Evolutionary conservation across 2,329 filamentous ascomycete genomes (phyloP).

Genomic region (Aspergillus floridensis): DNA sequence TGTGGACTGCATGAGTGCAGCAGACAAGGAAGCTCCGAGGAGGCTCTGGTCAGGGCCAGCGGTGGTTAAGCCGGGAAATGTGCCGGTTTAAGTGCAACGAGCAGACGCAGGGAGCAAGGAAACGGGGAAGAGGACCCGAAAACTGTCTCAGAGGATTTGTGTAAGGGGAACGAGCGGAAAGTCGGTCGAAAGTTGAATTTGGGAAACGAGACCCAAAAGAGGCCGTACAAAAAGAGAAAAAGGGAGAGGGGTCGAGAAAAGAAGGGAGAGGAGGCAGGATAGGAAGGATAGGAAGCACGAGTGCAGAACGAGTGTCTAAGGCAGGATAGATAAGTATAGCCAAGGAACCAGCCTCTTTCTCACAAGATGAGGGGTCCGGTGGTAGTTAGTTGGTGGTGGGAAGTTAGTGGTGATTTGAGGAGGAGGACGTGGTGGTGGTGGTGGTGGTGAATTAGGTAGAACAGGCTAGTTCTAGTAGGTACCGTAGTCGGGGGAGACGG

Average conservation of each 20-base stretch:
- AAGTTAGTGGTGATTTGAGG: not conserved
- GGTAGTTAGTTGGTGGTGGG: not conserved
- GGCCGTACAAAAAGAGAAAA: not conserved
- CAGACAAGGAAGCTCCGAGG: not conserved
- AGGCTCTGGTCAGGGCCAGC: conserved; percentile 1
- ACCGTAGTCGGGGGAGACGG: not conserved
- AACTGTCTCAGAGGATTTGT: conserved; percentile 10
- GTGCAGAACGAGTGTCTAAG: not conserved
- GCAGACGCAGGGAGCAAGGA: conserved; percentile 13
- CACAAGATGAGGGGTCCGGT: not conserved
- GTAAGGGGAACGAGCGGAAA: conserved; percentile 15
- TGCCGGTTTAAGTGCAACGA: conserved; percentile 6
- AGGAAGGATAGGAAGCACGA: not conserved
- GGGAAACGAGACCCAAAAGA: conserved; percentile 3
- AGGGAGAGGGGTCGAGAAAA: not conserved
- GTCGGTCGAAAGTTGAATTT: not conserved
- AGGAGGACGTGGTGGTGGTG: not conserved
- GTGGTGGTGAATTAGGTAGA: not conserved
- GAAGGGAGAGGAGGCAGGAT: not conserved
- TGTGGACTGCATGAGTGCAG: conserved; percentile 23
- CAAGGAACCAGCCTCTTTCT: conserved; percentile 6
- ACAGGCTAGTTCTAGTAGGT: not conserved
- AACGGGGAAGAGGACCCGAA: conserved; percentile 13
- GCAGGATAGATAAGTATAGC: not conserved
- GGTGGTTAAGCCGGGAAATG: not conserved